Evolutionary conservation across 176 grass and related monocot species (phyloP).

Genomic region (Poa pratensis): DNA sequence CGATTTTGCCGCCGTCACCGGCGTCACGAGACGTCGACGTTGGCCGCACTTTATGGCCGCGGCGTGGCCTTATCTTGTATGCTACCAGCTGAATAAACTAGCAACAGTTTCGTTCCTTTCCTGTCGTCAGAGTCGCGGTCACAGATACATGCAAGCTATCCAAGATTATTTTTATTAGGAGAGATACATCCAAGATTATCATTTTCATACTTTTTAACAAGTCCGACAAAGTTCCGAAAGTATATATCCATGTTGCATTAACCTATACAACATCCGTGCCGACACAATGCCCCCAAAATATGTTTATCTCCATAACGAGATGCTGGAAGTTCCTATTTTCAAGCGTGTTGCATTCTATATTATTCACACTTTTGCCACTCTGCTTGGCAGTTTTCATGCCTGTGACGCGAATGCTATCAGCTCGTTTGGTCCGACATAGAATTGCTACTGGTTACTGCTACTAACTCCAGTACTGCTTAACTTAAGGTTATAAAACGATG

Average conservation of each 20-base stretch:
- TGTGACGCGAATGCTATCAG: neutral
- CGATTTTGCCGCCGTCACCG: neutral
- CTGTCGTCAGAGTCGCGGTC: neutral
- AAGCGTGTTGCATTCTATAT: neutral
- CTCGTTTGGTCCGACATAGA: neutral
- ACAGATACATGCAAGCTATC: neutral
- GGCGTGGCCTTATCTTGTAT: neutral
- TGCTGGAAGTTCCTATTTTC: neutral
- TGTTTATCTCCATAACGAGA: neutral
- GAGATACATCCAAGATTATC: neutral
- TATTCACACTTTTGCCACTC: neutral
- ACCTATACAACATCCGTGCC: neutral
- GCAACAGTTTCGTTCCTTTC: neutral
- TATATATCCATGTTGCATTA: neutral
- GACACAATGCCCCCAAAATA: neutral
- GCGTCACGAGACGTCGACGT: neutral
- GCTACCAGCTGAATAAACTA: neutral
- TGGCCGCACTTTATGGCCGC: neutral
- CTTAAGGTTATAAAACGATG: neutral
- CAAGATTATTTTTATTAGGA: neutral
- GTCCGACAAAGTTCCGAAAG: neutral
- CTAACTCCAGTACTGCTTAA: neutral
- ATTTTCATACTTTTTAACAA: neutral
- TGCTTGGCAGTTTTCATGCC: slow-evolving; percentile 4
- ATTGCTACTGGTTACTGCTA: neutral